Conservation (phyloP, 768 basidiomycete species). For the Suillus subalutaceus region DNA sequence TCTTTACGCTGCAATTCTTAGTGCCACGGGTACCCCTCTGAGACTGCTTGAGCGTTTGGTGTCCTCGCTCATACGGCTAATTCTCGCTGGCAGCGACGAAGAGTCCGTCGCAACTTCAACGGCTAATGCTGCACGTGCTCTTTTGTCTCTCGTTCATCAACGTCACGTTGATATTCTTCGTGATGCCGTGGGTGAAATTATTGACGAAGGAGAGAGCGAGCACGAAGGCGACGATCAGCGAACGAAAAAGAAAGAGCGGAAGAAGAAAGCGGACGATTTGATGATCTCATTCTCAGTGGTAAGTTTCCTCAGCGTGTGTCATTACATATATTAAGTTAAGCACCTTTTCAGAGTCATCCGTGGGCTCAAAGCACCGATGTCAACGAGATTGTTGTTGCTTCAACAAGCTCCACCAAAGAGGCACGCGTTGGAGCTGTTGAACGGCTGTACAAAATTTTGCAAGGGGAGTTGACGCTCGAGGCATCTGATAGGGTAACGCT, state of each 20-base stretch:
- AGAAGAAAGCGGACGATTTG: conserved; percentile 53
- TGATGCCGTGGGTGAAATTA: conserved; percentile 40
- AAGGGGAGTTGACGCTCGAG: conserved; percentile 23
- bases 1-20: conserved; percentile 35
- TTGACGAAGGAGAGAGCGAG: conserved; percentile 25
- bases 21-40: conserved; percentile 24
- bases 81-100: conserved; percentile 12
- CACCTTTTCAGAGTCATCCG: conserved; percentile 24
- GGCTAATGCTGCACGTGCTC: conserved; percentile 23
- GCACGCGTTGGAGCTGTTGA: conserved; percentile 64
- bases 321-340: background rate
- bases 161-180: conserved; percentile 59
- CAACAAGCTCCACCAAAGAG: conserved; percentile 62
- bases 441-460: conserved; percentile 48
- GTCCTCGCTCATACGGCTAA: conserved; percentile 25
- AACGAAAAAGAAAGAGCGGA: conserved; percentile 31
- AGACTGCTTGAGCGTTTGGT: conserved; percentile 26
- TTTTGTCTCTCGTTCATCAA: conserved; percentile 67
- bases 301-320: conserved; percentile 15
- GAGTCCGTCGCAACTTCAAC: conserved; percentile 9
- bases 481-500: conserved; percentile 44
- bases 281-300: conserved; percentile 63
- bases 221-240: conserved; percentile 22
- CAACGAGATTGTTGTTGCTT: conserved; percentile 52
- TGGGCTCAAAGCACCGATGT: conserved; percentile 35